Conservation (phyloP, 768 basidiomycete genomes). For the Tylopilus cervinicoccineus region DNA sequence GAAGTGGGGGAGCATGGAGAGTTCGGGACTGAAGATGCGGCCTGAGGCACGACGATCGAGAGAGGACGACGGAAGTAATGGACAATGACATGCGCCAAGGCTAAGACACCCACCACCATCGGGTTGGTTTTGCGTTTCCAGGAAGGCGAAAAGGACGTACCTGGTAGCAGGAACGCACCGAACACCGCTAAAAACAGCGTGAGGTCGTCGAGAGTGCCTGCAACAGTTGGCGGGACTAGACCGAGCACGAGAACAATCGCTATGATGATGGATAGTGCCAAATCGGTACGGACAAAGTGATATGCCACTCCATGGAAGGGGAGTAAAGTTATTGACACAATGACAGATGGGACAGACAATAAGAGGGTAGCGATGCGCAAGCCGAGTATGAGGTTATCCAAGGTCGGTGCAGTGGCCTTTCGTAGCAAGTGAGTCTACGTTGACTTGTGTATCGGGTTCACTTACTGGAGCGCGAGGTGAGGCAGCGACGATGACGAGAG, state of each 20-base stretch:
- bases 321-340: constrained; percentile 52
- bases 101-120: constrained; percentile 28
- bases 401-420: constrained; percentile 5
- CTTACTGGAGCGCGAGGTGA: constrained; percentile 41
- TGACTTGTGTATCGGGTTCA: constrained; percentile 21
- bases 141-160: constrained; percentile 28
- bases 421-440: constrained; percentile 10
- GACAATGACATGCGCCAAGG: constrained; percentile 72
- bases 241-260: constrained; percentile 42
- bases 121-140: neutral
- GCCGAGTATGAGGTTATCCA: constrained; percentile 22
- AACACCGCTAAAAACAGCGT: constrained; percentile 48
- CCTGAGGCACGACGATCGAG: constrained; percentile 72
- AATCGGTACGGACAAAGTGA: constrained; percentile 36
- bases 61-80: constrained; percentile 85
- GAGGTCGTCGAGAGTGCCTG: constrained; percentile 42
- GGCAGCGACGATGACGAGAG: constrained; percentile 53
- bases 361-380: constrained; percentile 52
- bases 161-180: constrained; percentile 62
- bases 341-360: constrained; percentile 54
- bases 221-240: constrained; percentile 39
- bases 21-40: constrained; percentile 22
- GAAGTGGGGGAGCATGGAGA: constrained; percentile 18
- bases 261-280: constrained; percentile 43
- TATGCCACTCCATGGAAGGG: constrained; percentile 44